Base-by-base conservation (phyloP, 768 basidiomycete species). In the Collybia nuda region DNA sequence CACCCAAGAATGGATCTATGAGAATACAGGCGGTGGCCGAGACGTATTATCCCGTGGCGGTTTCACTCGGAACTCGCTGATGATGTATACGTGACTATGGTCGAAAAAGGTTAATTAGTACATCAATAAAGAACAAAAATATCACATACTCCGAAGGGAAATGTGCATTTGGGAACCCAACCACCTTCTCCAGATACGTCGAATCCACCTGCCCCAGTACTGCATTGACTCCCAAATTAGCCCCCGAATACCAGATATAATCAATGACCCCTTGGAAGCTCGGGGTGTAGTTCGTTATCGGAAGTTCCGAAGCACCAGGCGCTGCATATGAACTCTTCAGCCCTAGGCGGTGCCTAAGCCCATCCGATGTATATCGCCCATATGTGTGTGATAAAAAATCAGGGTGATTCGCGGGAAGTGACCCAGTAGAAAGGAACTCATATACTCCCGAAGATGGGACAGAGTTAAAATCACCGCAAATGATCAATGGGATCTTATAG, bases 401-500 rank as follows among this genome's bases (percentile, higher is more conserved):
- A 8, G 85, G 80, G 59, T 99, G 97, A 51, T 88, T 79, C 6
- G 82, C 74, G 2, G 86, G 70, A 3, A 88, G 72, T 7, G 68
- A 64, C 9, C 97, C 96, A 7, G 75, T 82, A 21, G 87, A 78
- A 46, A 98, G 67, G 75, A 89, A 94, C 59, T 98, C 92, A 74
- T 91, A 97, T 17, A 98, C 90, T 5, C 93, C 93, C 28, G 90
- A 93, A 8, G 74, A 73, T 1, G 92, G 89, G 2, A 86, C 70
- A 43, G 93, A 96, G 75, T 99, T 99, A 75, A 88, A 94, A 71
- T 99, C 97, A n/a, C 94, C 93, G 59, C 89, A 90, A 51, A 98
- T 74, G 66, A 99, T 80, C 53, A 89, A 68, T 7, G 97, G 96
- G 63, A 98, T 97, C 76, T 92, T 91, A 44, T 79, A 78, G 15